Conservation (phyloP, 2,329 filamentous ascomycete species). For the Exophiala bonariae region DNA sequence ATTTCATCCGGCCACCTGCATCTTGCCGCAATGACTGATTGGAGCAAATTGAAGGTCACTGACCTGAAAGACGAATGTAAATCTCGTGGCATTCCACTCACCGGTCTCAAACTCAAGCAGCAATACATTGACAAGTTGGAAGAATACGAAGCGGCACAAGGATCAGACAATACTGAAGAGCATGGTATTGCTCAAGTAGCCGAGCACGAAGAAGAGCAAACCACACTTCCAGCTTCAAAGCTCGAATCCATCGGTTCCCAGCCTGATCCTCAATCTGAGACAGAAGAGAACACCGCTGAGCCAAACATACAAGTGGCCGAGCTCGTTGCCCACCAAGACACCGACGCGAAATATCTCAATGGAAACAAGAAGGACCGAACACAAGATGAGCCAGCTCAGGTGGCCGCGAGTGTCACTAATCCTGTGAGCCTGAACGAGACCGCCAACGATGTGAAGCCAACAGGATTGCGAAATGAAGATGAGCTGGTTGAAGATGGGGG, state of each 20-base stretch:
- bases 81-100: constrained; percentile 65
- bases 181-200: no score
- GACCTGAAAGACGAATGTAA: constrained; percentile 76
- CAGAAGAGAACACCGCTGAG: no score
- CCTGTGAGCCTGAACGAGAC: background rate
- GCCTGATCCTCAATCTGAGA: no score
- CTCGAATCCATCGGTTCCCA: no score
- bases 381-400: background rate
- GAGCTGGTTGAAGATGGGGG: background rate
- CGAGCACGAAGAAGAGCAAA: no score
- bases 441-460: background rate
- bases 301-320: no score
- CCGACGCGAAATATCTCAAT: no score
- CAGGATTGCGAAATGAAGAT: constrained; percentile 4
- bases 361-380: no score
- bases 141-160: constrained; percentile 35
- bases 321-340: no score
- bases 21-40: constrained; percentile 48
- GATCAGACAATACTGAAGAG: constrained; percentile 25
- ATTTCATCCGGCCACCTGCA: background rate
- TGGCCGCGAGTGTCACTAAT: background rate
- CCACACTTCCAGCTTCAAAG: no score
- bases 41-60: constrained; percentile 66
- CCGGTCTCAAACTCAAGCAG: constrained; percentile 69
- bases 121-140: constrained; percentile 64